Evolutionary conservation across 805 yeast genomes (phyloP), one percentile per base, ranked within the genome.

Genomic region (Candida xiaguanensis): DNA sequence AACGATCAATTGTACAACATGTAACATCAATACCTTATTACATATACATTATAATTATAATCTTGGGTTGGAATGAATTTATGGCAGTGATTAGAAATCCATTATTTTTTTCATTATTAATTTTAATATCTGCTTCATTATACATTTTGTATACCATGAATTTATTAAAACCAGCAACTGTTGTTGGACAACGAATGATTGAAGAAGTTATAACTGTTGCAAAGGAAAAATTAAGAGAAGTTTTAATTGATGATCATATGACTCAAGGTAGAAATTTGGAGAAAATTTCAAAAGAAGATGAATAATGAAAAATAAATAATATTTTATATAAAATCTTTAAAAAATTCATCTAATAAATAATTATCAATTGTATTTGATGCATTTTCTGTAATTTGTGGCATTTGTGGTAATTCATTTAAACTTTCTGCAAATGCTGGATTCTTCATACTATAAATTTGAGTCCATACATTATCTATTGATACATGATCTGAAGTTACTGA

Each of bases 61-160:
- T 85, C 3, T 67, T 93, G 16, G 99, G 99, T 8, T 93, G 96
- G 96, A 90, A 90, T 59, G 97, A 93, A 68, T 82, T 93, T 49
- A 76, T 89, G 84, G 83, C 93, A 8, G 77, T 93, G 13, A 55
- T 93, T 31, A 75, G 95, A 46, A 90, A 86, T 56, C 97, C 99
- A 38, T 52, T 91, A n/a, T 75, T 85, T 49, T 79, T 90, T 47
- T 70, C 85, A 5, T 57, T 89, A 35, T 51, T 76, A 1, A 56
- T 90, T 31, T 36, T 88, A 8, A 32, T 72, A 1, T 75, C 75
- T 1, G 86, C 85, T 0, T 83, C 77, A 1, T 55, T 74, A 1
- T 87, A 83, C 55, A 74, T 85, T 36, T 72, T 88, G 43, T 82
- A 85, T 55, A 74, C 72, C 41, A 69, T 84, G 56, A 83, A 83